Evolutionary conservation across 345 rosid species (phyloP).

Genomic region (Limnanthes douglasii): DNA sequence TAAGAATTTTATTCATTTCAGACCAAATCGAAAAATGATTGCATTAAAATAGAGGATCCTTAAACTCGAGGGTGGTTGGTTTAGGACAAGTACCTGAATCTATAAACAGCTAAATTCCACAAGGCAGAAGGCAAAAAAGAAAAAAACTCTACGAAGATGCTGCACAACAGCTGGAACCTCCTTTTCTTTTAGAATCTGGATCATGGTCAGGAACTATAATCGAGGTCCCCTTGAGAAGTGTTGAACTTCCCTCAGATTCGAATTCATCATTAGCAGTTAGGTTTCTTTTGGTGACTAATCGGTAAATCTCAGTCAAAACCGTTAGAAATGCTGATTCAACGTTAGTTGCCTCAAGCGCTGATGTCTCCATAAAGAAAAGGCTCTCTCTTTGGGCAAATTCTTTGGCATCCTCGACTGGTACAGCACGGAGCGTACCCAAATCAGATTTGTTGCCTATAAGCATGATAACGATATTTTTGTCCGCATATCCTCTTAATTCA

Average conservation of each 20-base stretch:
- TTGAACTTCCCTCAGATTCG: conserved; percentile 25
- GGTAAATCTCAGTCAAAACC: conserved; percentile 28
- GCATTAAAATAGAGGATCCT: background rate
- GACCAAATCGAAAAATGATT: background rate
- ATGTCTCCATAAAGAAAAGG: conserved; percentile 38
- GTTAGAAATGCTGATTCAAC: conserved; percentile 33
- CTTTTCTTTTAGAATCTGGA: conserved; percentile 13
- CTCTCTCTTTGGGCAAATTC: conserved; percentile 31
- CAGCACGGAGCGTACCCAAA: conserved; percentile 25
- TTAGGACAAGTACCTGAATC: conserved; percentile 4
- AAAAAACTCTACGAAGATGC: conserved; percentile 14
- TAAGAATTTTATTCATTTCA: background rate
- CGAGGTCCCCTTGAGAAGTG: conserved; percentile 33
- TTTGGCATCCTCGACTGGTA: conserved; percentile 33
- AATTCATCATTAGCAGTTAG: conserved; percentile 29
- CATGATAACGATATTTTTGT: conserved; percentile 29
- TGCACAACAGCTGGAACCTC: conserved; percentile 19
- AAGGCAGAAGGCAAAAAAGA: background rate
- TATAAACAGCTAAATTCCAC: conserved; percentile 1
- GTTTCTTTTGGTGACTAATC: conserved; percentile 25
- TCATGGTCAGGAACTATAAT: conserved; percentile 25
- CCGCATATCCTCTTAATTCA: conserved; percentile 33
- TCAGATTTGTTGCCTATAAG: conserved; percentile 41
- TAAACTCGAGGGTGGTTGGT: background rate
- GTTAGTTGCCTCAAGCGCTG: conserved; percentile 36